Base-by-base conservation (phyloP, 148 eudicot genomes). In the Rhododendron williamsianum region DNA sequence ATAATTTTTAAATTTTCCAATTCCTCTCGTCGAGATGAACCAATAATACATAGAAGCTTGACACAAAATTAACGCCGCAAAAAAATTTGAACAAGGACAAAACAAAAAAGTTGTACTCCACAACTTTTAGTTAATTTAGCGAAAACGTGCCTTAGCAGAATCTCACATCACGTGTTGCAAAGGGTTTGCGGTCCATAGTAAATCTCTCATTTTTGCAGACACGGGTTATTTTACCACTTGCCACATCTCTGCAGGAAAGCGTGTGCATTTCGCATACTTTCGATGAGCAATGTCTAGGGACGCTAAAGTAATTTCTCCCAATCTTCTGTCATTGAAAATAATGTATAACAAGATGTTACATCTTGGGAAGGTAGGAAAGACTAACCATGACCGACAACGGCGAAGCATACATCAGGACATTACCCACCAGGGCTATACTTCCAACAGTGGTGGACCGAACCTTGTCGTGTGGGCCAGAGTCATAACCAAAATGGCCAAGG, bases 341-440 rank as follows among this genome's bases (percentile, higher is more conserved):
- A 74, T 1, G 46, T 74, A 18, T 35, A 35, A 74, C 38, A 73
- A 73, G 7, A 73, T 73, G 41, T 74, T 10, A 4, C 4, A 23
- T 23, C 8, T 48, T 4, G 27, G 27, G 82, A 49, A 48, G 60
- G 23, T 25, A 11, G 43, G 30, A 45, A 54, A 9, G 33, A 84
- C 67, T 80, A 84, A 96, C 98, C 99, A 97, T 93, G 87, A 97
- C 87, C 13, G 99, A 87, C 52, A 97, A 85, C 0, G 99, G 99
- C 2, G 99, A 80, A 45, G 98, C 99, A 74, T 97, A 97, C 99
- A 97, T 97, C 83, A 94, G 46, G 69, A 95, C 87, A 81, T 92
- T 93, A 48, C 89, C 93, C 4, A 87, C 58, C 65, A 93, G 89
- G 76, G 92, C 92, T 15, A 95, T 58, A 86, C 91, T 84, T 9